phyloP scores from a whole-genome alignment of 495 filamentous ascomycete species.

The Hyaloscypha variabilis region DNA sequence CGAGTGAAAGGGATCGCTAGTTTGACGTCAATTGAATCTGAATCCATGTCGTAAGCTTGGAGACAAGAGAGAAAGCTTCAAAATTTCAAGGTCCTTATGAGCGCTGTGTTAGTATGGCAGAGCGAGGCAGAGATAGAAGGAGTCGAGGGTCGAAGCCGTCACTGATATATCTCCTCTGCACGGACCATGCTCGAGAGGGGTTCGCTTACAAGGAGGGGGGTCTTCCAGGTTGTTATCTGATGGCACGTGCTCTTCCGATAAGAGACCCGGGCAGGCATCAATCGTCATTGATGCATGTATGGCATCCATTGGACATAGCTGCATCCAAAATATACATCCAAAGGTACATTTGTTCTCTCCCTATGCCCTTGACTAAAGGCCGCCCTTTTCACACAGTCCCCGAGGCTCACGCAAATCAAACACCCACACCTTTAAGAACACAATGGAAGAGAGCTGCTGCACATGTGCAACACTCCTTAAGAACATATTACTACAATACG shows the following conservation, averaged over 20 bases:
- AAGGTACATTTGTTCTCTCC: constrained; percentile 21
- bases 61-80: no score
- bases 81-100: no score
- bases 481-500: constrained; percentile 43
- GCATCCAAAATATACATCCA: background rate
- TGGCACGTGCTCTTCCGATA: background rate
- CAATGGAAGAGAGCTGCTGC: constrained; percentile 57
- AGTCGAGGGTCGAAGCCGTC: background rate
- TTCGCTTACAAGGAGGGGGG: background rate
- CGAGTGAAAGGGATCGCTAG: background rate
- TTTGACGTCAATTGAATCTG: background rate
- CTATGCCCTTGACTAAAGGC: constrained; percentile 13
- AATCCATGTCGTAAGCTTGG: background rate
- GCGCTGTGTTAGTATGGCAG: no score
- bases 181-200: background rate
- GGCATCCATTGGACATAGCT: background rate
- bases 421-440: constrained; percentile 1
- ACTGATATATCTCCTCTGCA: background rate
- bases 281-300: background rate
- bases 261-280: background rate
- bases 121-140: no score
- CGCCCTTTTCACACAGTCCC: constrained; percentile 7
- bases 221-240: background rate
- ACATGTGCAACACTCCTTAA: constrained; percentile 64
- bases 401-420: background rate